phyloP scores from a whole-genome alignment of 2,329 filamentous ascomycete genomes.

The Pyricularia pennisetigena region DNA sequence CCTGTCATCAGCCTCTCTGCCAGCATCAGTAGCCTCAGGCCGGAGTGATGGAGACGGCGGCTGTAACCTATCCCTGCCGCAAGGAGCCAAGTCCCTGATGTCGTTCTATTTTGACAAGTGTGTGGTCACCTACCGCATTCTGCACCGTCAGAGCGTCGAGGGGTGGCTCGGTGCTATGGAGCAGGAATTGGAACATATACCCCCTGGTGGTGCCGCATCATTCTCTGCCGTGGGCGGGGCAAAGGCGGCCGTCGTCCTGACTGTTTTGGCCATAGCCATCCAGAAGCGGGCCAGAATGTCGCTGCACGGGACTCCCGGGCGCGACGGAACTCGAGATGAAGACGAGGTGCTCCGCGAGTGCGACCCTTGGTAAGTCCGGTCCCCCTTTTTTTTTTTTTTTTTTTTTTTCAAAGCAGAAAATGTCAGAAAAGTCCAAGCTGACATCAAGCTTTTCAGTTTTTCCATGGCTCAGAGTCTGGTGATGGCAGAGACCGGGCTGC shows the following conservation, averaged over 20 bases:
- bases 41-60: neutral
- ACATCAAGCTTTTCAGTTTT: constrained; percentile 18
- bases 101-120: constrained; percentile 47
- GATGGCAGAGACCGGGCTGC: constrained; percentile 39
- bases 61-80: constrained; percentile 11
- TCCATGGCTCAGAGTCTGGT: constrained; percentile 27
- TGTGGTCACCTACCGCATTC: constrained; percentile 47
- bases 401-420: constrained; percentile 9
- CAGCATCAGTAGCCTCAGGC: neutral
- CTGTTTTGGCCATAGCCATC: constrained; percentile 36
- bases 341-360: constrained; percentile 16
- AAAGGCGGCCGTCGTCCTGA: constrained; percentile 34
- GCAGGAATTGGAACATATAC: constrained; percentile 16
- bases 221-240: constrained; percentile 27
- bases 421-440: constrained; percentile 1
- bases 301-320: neutral
- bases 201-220: neutral
- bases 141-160: constrained; percentile 41
- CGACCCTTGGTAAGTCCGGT: neutral
- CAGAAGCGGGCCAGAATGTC: constrained; percentile 1
- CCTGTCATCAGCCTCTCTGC: constrained; percentile 5
- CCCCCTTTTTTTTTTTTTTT: too few species aligned
- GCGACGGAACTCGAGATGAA: constrained; percentile 23
- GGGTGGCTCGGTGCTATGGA: constrained; percentile 22
- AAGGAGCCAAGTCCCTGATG: constrained; percentile 13